Conservation (phyloP, 345 rosid genomes). For the Arabidopsis arenosa region DNA sequence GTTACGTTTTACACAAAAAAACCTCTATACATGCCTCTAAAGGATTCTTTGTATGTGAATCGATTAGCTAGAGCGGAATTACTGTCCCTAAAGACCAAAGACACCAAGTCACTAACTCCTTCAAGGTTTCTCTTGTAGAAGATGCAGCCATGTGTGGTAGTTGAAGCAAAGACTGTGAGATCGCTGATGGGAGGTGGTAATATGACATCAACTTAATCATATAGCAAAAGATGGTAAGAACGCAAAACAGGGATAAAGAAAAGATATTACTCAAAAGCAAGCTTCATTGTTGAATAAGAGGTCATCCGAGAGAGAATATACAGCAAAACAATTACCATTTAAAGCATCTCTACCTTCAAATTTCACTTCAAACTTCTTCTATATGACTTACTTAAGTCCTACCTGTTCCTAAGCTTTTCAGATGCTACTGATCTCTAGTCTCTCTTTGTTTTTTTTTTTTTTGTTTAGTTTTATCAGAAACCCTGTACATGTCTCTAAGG, state of each 20-base stretch:
- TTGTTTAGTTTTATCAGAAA: conserved; percentile 25
- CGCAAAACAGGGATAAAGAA: not conserved
- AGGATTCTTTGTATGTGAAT: not conserved
- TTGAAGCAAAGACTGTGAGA: conserved; percentile 21
- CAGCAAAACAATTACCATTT: conserved; percentile 25
- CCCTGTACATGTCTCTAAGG: conserved; percentile 47
- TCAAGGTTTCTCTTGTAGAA: conserved; percentile 68
- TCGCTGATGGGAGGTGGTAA: not conserved
- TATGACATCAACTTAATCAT: not conserved
- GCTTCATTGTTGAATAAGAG: conserved; percentile 30
- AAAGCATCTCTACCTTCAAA: conserved; percentile 17
- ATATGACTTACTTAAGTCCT: conserved; percentile 17
- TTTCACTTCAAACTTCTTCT: conserved; percentile 7
- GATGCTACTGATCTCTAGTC: conserved; percentile 33
- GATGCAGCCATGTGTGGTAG: conserved; percentile 11
- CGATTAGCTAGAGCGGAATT: conserved; percentile 9
- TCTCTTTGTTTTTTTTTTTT: conserved; percentile 19
- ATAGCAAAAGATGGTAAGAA: not conserved
- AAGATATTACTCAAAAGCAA: conserved; percentile 19
- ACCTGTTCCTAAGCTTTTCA: conserved; percentile 41
- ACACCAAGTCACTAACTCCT: conserved; percentile 73
- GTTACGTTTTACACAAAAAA: too few species aligned
- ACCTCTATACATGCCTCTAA: too few species aligned
- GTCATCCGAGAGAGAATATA: conserved; percentile 33
- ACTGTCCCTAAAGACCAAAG: conserved; percentile 51